Conservation (phyloP, 2,329 filamentous ascomycete genomes). For the Aspergillus neotritici region DNA sequence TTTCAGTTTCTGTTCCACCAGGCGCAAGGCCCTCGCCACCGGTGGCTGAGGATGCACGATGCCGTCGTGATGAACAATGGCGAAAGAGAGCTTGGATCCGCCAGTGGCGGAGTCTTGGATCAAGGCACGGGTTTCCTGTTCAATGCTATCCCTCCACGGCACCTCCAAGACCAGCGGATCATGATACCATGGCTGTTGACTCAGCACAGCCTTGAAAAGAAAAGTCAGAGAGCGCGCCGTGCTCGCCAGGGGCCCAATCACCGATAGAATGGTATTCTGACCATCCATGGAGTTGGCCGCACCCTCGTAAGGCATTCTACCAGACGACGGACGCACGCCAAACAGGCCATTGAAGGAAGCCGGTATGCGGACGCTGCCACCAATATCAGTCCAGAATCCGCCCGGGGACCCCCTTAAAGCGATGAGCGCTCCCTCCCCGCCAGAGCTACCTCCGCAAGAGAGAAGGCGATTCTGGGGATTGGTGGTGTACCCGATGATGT, state of each 20-base stretch:
- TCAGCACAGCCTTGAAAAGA: slow-evolving; percentile 52
- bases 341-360: slow-evolving; percentile 56
- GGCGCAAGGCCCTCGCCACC: slow-evolving; percentile 49
- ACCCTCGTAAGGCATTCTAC: slow-evolving; percentile 51
- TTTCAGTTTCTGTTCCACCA: slow-evolving; percentile 46
- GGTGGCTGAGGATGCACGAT: slow-evolving; percentile 52
- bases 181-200: slow-evolving; percentile 57
- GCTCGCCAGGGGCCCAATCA: slow-evolving; percentile 58
- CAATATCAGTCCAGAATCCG: slow-evolving; percentile 55
- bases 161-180: slow-evolving; percentile 62
- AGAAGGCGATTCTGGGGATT: slow-evolving; percentile 55
- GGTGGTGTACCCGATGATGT: slow-evolving; percentile 54
- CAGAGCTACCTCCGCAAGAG: slow-evolving; percentile 53
- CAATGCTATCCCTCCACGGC: slow-evolving; percentile 54
- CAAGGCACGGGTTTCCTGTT: slow-evolving; percentile 32
- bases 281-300: slow-evolving; percentile 61
- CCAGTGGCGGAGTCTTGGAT: slow-evolving; percentile 31
- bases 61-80: slow-evolving; percentile 50
- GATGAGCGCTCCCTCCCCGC: slow-evolving; percentile 54
- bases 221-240: slow-evolving; percentile 52
- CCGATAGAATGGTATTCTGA: slow-evolving; percentile 57
- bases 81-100: slow-evolving; percentile 47
- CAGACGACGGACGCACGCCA: slow-evolving; percentile 50
- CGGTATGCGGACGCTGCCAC: slow-evolving; percentile 55
- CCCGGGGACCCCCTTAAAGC: slow-evolving; percentile 49